These are phyloP conservation scores for Artemisia argyi DNA, from an alignment of 129 eudicot genomes.

Conservation along the genomic window DNA sequence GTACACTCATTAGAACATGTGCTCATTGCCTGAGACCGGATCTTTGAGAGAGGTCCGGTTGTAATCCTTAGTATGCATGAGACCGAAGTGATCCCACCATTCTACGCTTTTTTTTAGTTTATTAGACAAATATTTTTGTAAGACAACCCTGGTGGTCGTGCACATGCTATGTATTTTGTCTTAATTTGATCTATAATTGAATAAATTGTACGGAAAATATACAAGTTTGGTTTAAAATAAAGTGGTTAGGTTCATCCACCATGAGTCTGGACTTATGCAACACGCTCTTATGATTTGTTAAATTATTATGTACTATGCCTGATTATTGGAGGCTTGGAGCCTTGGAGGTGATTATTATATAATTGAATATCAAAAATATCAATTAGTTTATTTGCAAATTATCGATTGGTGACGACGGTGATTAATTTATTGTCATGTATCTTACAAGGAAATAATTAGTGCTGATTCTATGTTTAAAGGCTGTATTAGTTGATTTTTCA, in stretches of 20 bases:
- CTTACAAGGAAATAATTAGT: background rate
- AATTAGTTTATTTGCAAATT: background rate
- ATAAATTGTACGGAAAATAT: background rate
- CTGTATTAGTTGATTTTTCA: no score
- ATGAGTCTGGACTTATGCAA: slow-evolving; percentile 18
- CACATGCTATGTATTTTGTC: no score
- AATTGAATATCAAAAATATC: no score
- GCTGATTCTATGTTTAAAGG: background rate
- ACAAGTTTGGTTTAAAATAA: background rate
- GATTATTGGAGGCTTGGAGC: background rate
- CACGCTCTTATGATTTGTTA: background rate
- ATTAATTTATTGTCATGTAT: slow-evolving; percentile 14
- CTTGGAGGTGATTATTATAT: slow-evolving; percentile 20
- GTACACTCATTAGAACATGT: no score
- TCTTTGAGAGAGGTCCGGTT: no score
- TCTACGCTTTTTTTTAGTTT: no score
- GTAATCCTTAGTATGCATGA: no score
- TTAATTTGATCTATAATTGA: background rate
- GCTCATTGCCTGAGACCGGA: no score
- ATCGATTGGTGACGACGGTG: slow-evolving; percentile 28
- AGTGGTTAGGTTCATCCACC: slow-evolving; percentile 21
- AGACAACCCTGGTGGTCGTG: no score
- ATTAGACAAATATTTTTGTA: no score
- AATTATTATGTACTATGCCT: slow-evolving; percentile 18
- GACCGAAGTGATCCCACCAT: no score